These are phyloP conservation scores for Lophium mytilinum DNA, from an alignment of 495 filamentous ascomycete species.

Conservation along the genomic window DNA sequence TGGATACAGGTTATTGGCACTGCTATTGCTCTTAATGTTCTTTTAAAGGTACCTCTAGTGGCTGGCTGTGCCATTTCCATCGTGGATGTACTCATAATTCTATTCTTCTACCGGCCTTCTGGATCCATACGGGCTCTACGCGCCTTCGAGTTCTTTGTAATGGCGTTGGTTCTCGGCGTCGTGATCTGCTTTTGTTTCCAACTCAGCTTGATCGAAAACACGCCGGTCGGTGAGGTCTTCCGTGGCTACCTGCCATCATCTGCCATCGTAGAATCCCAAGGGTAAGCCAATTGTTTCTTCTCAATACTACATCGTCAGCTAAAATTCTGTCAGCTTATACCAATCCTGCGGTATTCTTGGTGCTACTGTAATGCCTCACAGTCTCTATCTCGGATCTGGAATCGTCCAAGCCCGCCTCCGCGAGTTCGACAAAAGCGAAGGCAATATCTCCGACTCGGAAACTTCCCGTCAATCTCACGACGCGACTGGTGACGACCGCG, in stretches of 20 bases:
- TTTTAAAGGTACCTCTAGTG: constrained; percentile 72
- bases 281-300: constrained; percentile 34
- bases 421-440: constrained; percentile 54
- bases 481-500: constrained; percentile 5
- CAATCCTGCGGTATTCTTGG: constrained; percentile 89
- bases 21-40: constrained; percentile 81
- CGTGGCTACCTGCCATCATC: constrained; percentile 73
- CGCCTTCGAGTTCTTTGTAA: constrained; percentile 74
- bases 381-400: constrained; percentile 80
- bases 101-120: constrained; percentile 75
- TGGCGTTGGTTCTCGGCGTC: constrained; percentile 70
- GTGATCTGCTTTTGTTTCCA: constrained; percentile 89
- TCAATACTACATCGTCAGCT: background rate
- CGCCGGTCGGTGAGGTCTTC: constrained; percentile 69
- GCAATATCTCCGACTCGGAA: constrained; percentile 10
- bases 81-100: constrained; percentile 73
- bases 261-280: constrained; percentile 60
- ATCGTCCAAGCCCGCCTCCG: constrained; percentile 75
- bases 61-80: constrained; percentile 84
- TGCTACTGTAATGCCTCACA: constrained; percentile 92
- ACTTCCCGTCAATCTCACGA: background rate
- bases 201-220: constrained; percentile 65
- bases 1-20: constrained; percentile 68
- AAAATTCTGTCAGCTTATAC: constrained; percentile 52
- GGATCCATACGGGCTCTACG: constrained; percentile 66